Conservation (phyloP, 2,329 filamentous ascomycete genomes). For the Fusarium xyrophilum region DNA sequence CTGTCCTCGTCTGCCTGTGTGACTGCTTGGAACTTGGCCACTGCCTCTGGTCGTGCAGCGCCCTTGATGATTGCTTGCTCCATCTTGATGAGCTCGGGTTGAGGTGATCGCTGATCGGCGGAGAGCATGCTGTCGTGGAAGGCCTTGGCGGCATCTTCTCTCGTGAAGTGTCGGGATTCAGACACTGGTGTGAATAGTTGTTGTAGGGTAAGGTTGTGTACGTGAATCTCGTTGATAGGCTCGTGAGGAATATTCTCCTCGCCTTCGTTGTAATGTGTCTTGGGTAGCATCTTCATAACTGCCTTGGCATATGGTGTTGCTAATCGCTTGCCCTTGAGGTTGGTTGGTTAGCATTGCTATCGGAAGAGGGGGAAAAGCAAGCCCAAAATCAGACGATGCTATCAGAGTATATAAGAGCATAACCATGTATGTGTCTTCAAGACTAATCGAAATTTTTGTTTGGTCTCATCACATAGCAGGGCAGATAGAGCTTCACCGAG, state of each 20-base stretch:
- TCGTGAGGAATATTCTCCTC: conserved; percentile 60
- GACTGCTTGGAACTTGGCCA: conserved; percentile 50
- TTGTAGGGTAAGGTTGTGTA: conserved; percentile 67
- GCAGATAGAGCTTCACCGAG: background rate
- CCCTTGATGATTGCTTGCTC: conserved; percentile 56
- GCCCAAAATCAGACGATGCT: conserved; percentile 14
- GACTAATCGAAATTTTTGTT: conserved; percentile 97
- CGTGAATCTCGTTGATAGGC: conserved; percentile 69
- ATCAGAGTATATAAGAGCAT: conserved; percentile 55
- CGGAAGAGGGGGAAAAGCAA: background rate
- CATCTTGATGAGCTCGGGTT: conserved; percentile 66
- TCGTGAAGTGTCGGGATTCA: conserved; percentile 68
- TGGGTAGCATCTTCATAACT: conserved; percentile 80
- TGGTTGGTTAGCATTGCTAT: conserved; percentile 35
- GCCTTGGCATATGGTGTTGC: conserved; percentile 79
- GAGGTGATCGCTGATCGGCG: conserved; percentile 66
- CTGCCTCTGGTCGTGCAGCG: conserved; percentile 47
- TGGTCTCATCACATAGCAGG: conserved; percentile 63
- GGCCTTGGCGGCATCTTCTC: conserved; percentile 69
- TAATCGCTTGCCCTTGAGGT: conserved; percentile 72
- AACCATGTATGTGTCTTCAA: conserved; percentile 96
- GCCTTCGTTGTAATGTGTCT: conserved; percentile 62
- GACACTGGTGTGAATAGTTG: conserved; percentile 71
- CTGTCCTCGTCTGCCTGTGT: conserved; percentile 54
- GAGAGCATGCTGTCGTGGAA: conserved; percentile 67